Evolutionary conservation across 768 basidiomycete genomes (phyloP), one percentile per base, ranked within the genome.

Genomic region (Leccinum aurantiacum): DNA sequence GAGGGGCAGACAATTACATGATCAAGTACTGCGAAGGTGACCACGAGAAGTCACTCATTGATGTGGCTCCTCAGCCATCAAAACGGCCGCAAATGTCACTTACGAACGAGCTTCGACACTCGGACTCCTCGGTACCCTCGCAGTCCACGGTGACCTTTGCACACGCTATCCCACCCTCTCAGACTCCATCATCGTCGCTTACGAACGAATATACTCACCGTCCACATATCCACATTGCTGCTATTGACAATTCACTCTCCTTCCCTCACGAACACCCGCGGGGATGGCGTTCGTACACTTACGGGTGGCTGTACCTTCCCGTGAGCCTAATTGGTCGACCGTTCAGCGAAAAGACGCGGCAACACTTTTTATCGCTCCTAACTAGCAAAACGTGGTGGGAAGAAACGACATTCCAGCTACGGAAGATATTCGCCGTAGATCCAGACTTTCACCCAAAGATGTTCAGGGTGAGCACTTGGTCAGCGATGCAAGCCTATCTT

Each of bases 261-360:
- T 96, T 94, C 68, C 94, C 94, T 25, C 91, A 95, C 64, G 89
- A 93, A 67, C 93, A 95, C 66, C 94, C 94, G 0, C 83, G 85
- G 60, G 93, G 85, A 31, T 86, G 84, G 84, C 81, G 86, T 41
- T 87, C 87, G 13, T 95, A 89, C 68, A 91, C 92, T 1, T 95
- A 93, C 64, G 92, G 91, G 27, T 93, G 92, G 92, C 71, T 94
- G 44, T 93, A 89, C 70, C 79, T 94, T 13, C 93, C 93, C 3
- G 91, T 93, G 51, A 90, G 86, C 65, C 71, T 93, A 60, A 91
- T 94, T 65, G 93, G 93, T 17, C 80, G 85, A 52, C 93, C 94
- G 3, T 96, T 95, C 71, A 89, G 90, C 66, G 84, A 90, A 67
- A 83, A 84, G 74, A 93, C 93, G 8, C 80, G 93, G 29, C 82